These are phyloP conservation scores for Elaeis guineensis DNA, from an alignment of 176 grass and related monocot species.

Conservation along the genomic window DNA sequence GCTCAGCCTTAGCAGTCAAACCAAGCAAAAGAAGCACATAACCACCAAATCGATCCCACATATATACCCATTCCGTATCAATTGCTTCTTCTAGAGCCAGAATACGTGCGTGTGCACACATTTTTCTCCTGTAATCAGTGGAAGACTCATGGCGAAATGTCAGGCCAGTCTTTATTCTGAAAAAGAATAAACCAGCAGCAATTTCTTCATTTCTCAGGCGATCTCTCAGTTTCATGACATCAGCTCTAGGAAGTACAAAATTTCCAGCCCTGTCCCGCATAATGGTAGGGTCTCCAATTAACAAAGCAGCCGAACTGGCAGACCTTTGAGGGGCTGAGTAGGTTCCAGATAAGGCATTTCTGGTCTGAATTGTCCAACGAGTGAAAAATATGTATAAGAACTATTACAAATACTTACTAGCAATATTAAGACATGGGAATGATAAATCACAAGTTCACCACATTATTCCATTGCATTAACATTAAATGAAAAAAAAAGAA, in stretches of 20 bases:
- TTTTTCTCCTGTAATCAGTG: slow-evolving; percentile 69
- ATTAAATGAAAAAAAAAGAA: too few species aligned
- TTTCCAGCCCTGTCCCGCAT: slow-evolving; percentile 91
- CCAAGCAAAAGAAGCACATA: slow-evolving; percentile 99
- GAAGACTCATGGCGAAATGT: slow-evolving; percentile 43
- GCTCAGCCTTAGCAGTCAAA: slow-evolving; percentile 97
- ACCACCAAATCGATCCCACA: slow-evolving; percentile 99
- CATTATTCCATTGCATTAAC: too few species aligned
- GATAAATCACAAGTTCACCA: too few species aligned
- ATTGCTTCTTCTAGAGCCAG: slow-evolving; percentile 97
- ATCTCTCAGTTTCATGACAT: slow-evolving; percentile 97
- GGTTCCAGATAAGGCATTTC: slow-evolving; percentile 98
- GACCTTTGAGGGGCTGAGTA: slow-evolving; percentile 96
- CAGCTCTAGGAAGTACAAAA: slow-evolving; percentile 96
- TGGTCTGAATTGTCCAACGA: slow-evolving; percentile 48
- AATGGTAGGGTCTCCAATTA: slow-evolving; percentile 91
- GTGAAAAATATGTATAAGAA: too few species aligned
- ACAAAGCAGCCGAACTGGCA: slow-evolving; percentile 96
- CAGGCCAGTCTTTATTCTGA: slow-evolving; percentile 59
- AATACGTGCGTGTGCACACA: slow-evolving; percentile 99
- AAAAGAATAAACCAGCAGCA: slow-evolving; percentile 69
- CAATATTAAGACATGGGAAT: too few species aligned
- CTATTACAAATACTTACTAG: too few species aligned
- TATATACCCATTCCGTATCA: slow-evolving; percentile 99
- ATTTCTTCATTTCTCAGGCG: slow-evolving; percentile 91